Evolutionary conservation across 163 green algal species (phyloP), one percentile per base, ranked within the genome.

Genomic region (Chlamydomonas reinhardtii): DNA sequence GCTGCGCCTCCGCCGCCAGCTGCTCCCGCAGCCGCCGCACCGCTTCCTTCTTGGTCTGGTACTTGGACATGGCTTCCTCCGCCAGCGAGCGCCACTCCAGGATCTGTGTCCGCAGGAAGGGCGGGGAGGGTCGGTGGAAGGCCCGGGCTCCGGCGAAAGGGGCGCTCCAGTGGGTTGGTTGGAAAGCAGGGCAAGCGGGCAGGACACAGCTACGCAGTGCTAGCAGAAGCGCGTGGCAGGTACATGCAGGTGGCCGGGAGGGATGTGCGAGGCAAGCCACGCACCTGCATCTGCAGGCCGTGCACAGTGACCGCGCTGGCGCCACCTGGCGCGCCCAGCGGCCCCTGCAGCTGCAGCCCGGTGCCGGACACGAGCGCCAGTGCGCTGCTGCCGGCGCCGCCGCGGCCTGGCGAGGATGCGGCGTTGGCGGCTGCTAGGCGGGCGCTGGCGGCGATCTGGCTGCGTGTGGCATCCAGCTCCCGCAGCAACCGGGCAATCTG

Each of bases 1-100:
- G 80, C 80, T 86, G 56, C 56, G 78, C 68, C 80, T 80, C 80
- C 34, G 69, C 35, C 54, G 56, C 70, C 71, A 86, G 69, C 80
- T 79, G 70, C 34, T 79, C 80, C 2, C 56, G 54, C 35, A 86
- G 70, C 69, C 56, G 69, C 56, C 80, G 54, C 54, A 79, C 54
- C 4, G 70, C 27, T 2, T 86, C 80, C 56, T 86, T 86, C 70
- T 86, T 86, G 0, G 70, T 9, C 54, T 74, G 70, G 70, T 86
- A 86, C 31, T 71, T 59, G 22, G 70, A 59, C 29, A 73, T 35
- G 0, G 75, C 29, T 29, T 86, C 80, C 70, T 86, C 70, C 27
- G 54, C 64, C 24, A 76, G 17, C 3, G 59, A 48, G 15, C 70
- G 80, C 70, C 69, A 79, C 56, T 86, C 70, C 80, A 78, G 31